Conservation (phyloP, 148 eudicot species). For the Gaultheria prostrata region DNA sequence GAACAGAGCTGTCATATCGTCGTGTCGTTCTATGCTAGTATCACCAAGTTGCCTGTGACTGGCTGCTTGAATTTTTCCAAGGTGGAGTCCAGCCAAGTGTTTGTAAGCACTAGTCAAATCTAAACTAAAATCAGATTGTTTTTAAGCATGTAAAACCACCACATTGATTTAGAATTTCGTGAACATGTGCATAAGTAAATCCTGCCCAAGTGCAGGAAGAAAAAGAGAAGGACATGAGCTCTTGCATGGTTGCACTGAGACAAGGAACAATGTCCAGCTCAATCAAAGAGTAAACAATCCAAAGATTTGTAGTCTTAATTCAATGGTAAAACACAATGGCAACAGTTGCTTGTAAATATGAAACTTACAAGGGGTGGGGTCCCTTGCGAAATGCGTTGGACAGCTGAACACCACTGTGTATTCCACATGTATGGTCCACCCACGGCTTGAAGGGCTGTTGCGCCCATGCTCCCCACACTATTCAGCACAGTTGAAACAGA, state of each 20-base stretch:
- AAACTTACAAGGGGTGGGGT: conserved; percentile 98
- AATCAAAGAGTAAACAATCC: background rate
- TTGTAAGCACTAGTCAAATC: background rate
- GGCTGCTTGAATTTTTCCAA: background rate
- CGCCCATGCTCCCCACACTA: conserved; percentile 76
- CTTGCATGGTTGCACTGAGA: background rate
- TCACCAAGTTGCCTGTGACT: background rate
- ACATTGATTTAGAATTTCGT: background rate
- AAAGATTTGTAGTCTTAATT: background rate
- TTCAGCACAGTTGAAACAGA: conserved; percentile 63
- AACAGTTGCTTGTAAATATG: background rate
- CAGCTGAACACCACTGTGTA: conserved; percentile 83
- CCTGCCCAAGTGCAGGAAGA: background rate
- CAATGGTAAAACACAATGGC: conserved; percentile 1
- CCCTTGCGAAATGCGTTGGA: conserved; percentile 90
- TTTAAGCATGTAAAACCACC: background rate
- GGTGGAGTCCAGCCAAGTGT: background rate
- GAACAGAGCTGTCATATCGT: background rate
- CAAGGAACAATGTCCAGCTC: background rate
- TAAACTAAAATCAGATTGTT: background rate
- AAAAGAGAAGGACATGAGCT: background rate
- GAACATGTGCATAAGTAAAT: background rate
- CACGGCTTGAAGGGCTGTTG: conserved; percentile 89
- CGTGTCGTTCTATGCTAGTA: background rate
- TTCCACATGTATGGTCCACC: conserved; percentile 98